These are phyloP conservation scores for Colletotrichum incanum DNA, from an alignment of 2,329 filamentous ascomycete species.

Conservation along the genomic window DNA sequence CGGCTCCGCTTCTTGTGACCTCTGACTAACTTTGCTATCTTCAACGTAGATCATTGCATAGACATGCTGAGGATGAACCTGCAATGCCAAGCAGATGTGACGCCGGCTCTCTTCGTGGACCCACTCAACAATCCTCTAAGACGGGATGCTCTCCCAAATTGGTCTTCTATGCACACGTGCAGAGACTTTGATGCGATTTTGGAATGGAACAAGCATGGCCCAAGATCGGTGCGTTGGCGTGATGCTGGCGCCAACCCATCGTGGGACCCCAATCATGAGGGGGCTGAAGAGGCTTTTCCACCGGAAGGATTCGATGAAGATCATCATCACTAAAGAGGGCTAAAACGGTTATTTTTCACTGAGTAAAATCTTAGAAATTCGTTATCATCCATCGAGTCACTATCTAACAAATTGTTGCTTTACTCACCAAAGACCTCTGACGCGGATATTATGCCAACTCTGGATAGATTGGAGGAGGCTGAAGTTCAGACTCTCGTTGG, in stretches of 20 bases:
- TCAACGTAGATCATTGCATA: constrained; percentile 27
- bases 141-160: constrained; percentile 33
- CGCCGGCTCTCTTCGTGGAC: constrained; percentile 36
- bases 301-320: constrained; percentile 5
- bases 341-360: background rate
- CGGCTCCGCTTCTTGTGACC: fast-evolving
- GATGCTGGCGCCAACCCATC: constrained; percentile 35
- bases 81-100: constrained; percentile 33
- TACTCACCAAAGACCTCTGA: too few relatives aligned
- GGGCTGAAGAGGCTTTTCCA: constrained; percentile 31
- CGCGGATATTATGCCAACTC: too few relatives aligned
- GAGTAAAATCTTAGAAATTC: too few relatives aligned
- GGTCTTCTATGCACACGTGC: constrained; percentile 39
- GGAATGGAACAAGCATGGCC: constrained; percentile 36
- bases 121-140: constrained; percentile 25
- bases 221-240: constrained; percentile 37
- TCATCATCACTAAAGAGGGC: background rate
- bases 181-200: constrained; percentile 38
- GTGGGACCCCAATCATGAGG: constrained; percentile 28
- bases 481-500: too few relatives aligned
- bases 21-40: background rate
- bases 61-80: constrained; percentile 38
- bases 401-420: too few relatives aligned
- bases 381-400: too few relatives aligned
- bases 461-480: too few relatives aligned